Percentiles rank a stretch among this genome's conserved stretches.
Evolutionary conservation across 805 yeast species (phyloP).

Genomic region (Isabelozyma gotoi): DNA sequence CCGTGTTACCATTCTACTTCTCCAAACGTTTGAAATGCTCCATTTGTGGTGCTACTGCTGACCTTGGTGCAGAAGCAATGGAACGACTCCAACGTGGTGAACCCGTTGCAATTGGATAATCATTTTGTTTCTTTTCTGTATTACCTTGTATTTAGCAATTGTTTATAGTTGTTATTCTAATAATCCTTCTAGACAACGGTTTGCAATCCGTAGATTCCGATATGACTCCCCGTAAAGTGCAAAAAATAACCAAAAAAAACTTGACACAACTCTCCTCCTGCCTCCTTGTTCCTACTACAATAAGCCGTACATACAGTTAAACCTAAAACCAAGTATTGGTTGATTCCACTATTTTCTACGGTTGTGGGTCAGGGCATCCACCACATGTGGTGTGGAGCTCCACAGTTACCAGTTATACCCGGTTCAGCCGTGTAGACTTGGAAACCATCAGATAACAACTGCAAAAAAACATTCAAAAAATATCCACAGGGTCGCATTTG

Average conservation of each 20-base stretch:
- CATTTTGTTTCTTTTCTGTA: not conserved
- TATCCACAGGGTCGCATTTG: not conserved
- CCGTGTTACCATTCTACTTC: slow-evolving; percentile 53
- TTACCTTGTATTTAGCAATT: not conserved
- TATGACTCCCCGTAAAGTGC: not conserved
- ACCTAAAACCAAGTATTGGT: too few relatives aligned
- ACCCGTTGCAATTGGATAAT: slow-evolving; percentile 31
- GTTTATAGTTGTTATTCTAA: not conserved
- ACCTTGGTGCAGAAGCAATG: slow-evolving; percentile 20
- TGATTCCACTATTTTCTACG: too few relatives aligned
- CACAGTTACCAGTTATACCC: not conserved
- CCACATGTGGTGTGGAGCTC: too few relatives aligned
- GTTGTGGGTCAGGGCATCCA: too few relatives aligned
- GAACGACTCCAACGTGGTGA: slow-evolving; percentile 28
- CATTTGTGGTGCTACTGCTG: slow-evolving; percentile 47
- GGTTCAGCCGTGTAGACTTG: not conserved
- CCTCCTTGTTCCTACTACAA: too few relatives aligned
- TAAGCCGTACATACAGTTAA: too few relatives aligned
- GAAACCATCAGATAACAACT: not conserved
- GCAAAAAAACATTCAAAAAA: not conserved
- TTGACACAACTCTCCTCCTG: not conserved
- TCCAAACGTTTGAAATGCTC: slow-evolving; percentile 51
- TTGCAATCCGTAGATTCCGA: not conserved
- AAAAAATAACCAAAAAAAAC: too few relatives aligned
- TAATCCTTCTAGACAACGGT: too few relatives aligned